Conservation (phyloP, 768 basidiomycete species). For the Auriscalpium vulgare region DNA sequence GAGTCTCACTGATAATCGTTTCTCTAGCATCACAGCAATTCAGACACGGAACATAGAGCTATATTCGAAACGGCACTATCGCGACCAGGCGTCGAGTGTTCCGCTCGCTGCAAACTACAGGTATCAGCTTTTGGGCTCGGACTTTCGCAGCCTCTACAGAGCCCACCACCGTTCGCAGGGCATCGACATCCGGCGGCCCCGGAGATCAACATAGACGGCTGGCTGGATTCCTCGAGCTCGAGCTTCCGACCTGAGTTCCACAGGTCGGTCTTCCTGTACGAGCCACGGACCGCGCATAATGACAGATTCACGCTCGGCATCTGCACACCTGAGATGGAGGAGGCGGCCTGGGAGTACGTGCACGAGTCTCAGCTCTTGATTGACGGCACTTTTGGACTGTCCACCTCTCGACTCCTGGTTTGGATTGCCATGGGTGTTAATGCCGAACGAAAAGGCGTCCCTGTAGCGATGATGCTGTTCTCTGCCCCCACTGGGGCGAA, state of each 20-base stretch:
- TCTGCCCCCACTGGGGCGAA: slow-evolving; percentile 21
- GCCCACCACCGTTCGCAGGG: slow-evolving; percentile 14
- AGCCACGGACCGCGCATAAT: slow-evolving; percentile 7
- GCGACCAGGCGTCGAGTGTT: background rate
- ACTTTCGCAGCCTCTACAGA: slow-evolving; percentile 18
- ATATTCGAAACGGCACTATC: background rate
- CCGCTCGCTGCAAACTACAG: slow-evolving; percentile 10
- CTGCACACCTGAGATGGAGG: slow-evolving; percentile 17
- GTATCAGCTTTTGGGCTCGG: slow-evolving; percentile 13
- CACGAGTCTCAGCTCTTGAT: slow-evolving; percentile 14
- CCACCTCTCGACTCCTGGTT: slow-evolving; percentile 17
- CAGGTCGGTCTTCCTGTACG: slow-evolving; percentile 22
- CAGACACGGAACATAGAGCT: slow-evolving; percentile 2
- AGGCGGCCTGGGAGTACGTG: slow-evolving; percentile 17
- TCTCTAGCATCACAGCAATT: background rate
- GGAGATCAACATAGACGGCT: slow-evolving; percentile 17
- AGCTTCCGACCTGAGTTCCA: slow-evolving; percentile 8
- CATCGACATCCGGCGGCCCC: slow-evolving; percentile 6
- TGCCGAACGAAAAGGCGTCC: slow-evolving; percentile 20
- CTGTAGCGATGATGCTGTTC: slow-evolving; percentile 24
- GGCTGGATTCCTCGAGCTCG: slow-evolving; percentile 16
- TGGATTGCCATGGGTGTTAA: slow-evolving; percentile 27
- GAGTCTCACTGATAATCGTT: background rate
- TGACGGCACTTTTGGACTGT: slow-evolving; percentile 17
- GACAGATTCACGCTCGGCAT: slow-evolving; percentile 27